phyloP scores from a whole-genome alignment of 495 filamentous ascomycete genomes.

The Aspergillus taichungensis region DNA sequence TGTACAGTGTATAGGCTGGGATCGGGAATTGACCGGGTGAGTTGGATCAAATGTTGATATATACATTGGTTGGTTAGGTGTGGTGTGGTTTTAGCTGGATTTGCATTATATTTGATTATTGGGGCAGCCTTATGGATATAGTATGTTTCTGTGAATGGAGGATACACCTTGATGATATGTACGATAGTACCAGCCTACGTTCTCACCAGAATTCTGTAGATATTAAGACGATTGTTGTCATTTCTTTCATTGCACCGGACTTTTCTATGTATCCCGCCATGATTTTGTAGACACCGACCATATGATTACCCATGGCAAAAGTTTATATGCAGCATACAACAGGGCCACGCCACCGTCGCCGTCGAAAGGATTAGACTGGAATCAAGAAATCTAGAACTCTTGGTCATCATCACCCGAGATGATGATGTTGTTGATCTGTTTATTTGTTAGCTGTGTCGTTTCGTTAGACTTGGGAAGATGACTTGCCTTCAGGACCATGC shows the following conservation, averaged over 20 bases:
- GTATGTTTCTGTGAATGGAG: too few species aligned
- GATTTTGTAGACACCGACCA: conserved; percentile 8
- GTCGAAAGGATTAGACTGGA: conserved; percentile 10
- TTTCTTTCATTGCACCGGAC: conserved; percentile 9
- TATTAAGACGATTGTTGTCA: conserved; percentile 1
- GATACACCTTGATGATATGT: too few species aligned
- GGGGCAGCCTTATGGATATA: too few species aligned
- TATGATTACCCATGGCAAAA: conserved; percentile 4
- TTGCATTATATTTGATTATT: too few species aligned
- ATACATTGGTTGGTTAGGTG: too few species aligned
- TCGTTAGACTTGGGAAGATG: background rate
- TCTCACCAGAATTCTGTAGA: background rate
- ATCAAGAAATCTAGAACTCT: conserved; percentile 62
- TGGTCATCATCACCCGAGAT: conserved; percentile 86
- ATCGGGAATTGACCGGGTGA: too few species aligned
- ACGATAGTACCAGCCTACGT: too few species aligned
- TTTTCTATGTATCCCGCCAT: conserved; percentile 9
- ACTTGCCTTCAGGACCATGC: conserved; percentile 97
- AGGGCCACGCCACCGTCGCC: conserved; percentile 7
- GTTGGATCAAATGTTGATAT: too few species aligned
- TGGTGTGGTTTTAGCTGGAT: too few species aligned
- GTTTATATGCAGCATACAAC: conserved; percentile 3
- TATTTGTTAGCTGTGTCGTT: conserved; percentile 11
- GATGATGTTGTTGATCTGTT: conserved; percentile 80
- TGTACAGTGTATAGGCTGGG: too few species aligned